phyloP scores from a whole-genome alignment of 2,329 filamentous ascomycete species.

The Rhinocladiella similis region DNA sequence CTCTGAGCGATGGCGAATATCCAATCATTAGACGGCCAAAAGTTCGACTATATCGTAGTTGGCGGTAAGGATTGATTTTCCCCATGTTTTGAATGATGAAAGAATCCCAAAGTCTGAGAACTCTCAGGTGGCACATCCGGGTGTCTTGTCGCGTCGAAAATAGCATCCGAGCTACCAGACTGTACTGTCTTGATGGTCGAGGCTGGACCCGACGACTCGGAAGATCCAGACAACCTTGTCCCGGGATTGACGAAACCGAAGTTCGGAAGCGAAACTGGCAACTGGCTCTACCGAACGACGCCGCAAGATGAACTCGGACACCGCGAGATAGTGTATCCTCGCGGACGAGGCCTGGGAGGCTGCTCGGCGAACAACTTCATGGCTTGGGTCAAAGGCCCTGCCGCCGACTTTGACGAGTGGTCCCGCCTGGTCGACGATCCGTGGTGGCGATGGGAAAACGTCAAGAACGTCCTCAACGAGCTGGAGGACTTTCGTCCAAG shows the following conservation, averaged over 20 bases:
- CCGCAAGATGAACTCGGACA: background rate
- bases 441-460: background rate
- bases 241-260: background rate
- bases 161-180: background rate
- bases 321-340: background rate
- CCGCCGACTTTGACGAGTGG: constrained; percentile 1
- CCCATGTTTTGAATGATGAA: too few relatives aligned
- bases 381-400: background rate
- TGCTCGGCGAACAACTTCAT: background rate
- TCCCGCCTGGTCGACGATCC: background rate
- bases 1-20: too few relatives aligned
- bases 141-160: background rate
- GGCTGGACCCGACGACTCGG: background rate
- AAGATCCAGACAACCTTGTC: background rate
- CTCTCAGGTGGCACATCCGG: background rate
- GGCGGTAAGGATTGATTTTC: too few relatives aligned
- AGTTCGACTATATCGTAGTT: too few relatives aligned
- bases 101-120: background rate
- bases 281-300: background rate
- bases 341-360: background rate
- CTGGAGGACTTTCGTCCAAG: background rate
- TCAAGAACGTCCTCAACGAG: background rate
- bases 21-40: too few relatives aligned
- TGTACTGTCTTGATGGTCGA: background rate
- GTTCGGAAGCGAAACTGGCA: background rate